Conservation (phyloP, 2,329 filamentous ascomycete species). For the Fusarium cicatricum region DNA sequence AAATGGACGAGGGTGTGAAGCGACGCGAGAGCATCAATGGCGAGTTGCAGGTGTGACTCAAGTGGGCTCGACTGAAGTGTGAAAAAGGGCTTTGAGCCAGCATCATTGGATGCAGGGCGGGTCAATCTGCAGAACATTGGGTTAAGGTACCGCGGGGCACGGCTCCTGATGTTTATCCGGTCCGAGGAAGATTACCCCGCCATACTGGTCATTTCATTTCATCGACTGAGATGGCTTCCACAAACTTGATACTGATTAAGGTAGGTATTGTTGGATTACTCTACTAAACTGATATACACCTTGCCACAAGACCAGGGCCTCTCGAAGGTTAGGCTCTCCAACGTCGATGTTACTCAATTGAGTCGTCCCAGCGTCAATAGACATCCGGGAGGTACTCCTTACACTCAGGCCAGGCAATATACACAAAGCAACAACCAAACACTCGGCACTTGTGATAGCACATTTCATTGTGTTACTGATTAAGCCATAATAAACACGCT, state of each 20-base stretch:
- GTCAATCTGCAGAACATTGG: constrained; percentile 26
- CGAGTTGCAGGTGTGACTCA: constrained; percentile 41
- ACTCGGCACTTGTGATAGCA: no score
- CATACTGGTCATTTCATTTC: not conserved
- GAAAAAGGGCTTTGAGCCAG: constrained; percentile 35
- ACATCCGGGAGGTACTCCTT: no score
- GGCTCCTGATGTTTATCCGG: constrained; percentile 26
- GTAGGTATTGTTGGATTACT: no score
- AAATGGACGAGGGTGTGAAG: constrained; percentile 35
- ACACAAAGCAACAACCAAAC: no score
- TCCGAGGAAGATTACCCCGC: constrained; percentile 30
- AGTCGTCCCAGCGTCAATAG: no score
- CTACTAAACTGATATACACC: no score
- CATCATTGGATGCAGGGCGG: constrained; percentile 20
- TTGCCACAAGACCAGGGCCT: no score
- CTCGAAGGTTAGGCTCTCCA: no score
- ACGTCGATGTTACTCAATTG: no score
- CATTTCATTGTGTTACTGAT: constrained; percentile 18
- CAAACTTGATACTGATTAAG: no score
- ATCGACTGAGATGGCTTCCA: no score
- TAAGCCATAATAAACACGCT: not conserved
- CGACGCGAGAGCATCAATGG: constrained; percentile 42
- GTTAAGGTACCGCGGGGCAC: constrained; percentile 31
- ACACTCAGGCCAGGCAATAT: no score
- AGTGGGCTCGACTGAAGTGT: constrained; percentile 37